Evolutionary conservation across 2,329 filamentous ascomycete species (phyloP).

Genomic region (Penicillium sp.): DNA sequence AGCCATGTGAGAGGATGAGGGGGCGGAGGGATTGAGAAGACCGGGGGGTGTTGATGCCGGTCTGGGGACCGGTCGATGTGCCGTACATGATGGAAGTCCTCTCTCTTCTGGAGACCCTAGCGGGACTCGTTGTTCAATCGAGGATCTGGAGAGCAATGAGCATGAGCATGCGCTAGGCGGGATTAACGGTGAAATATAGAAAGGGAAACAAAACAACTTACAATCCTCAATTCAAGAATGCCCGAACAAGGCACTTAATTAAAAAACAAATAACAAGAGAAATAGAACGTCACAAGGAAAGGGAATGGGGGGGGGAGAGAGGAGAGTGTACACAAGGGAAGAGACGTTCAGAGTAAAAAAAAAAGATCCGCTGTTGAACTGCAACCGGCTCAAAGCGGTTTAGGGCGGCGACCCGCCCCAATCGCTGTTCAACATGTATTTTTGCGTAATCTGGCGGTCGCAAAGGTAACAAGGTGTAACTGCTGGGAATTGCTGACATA

Average conservation of each 20-base stretch:
- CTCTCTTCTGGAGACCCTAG: conserved; percentile 11
- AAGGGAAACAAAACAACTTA: conserved; percentile 11
- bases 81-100: conserved; percentile 68
- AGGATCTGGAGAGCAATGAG: conserved; percentile 4
- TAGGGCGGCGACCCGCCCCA: conserved; percentile 30
- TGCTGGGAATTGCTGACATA: background rate
- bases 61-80: conserved; percentile 75
- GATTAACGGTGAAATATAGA: conserved; percentile 22
- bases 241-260: conserved; percentile 4
- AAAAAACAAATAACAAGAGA: conserved; percentile 26
- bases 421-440: conserved; percentile 11
- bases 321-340: conserved; percentile 4
- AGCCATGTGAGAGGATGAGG: conserved; percentile 84
- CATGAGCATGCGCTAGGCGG: conserved; percentile 13
- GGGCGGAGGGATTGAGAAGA: conserved; percentile 89
- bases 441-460: background rate
- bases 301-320: background rate
- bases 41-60: conserved; percentile 93
- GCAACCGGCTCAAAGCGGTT: conserved; percentile 30
- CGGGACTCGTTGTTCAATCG: conserved; percentile 12
- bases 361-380: conserved; percentile 30
- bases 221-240: conserved; percentile 3
- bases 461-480: background rate
- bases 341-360: conserved; percentile 9
- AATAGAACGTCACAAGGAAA: conserved; percentile 4